Percentiles rank a stretch among this genome's conserved stretches.
phyloP scores from a whole-genome alignment of 2,329 filamentous ascomycete genomes.

The Fusarium agapanthi region DNA sequence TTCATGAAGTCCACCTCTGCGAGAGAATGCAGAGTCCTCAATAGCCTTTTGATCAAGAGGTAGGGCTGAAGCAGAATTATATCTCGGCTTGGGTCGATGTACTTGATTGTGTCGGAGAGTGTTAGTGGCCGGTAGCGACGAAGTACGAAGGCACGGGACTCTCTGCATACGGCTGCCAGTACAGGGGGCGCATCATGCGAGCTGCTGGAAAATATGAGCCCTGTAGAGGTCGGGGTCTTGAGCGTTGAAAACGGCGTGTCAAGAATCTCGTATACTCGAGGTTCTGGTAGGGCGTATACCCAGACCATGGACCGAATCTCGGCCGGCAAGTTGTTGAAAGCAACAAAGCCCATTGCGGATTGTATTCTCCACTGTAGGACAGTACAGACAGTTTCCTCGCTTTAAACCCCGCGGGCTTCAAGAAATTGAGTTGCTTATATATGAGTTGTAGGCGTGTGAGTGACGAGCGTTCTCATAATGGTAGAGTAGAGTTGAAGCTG shows the following conservation, averaged over 20 bases:
- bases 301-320: conserved; percentile 35
- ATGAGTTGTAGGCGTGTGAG: background rate
- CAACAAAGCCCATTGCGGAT: conserved; percentile 16
- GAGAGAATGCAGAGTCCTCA: conserved; percentile 29
- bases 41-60: conserved; percentile 24
- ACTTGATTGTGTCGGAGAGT: conserved; percentile 26
- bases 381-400: background rate
- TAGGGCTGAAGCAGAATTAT: conserved; percentile 31
- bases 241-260: conserved; percentile 30
- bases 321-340: conserved; percentile 23
- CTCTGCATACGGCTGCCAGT: conserved; percentile 19
- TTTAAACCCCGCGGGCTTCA: background rate
- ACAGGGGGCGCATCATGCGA: conserved; percentile 24
- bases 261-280: conserved; percentile 34
- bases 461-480: background rate
- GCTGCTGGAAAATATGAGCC: conserved; percentile 31
- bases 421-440: background rate
- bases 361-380: background rate
- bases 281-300: conserved; percentile 27
- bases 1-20: conserved; percentile 26
- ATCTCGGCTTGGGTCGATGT: conserved; percentile 26
- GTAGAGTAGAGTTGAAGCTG: background rate
- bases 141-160: conserved; percentile 23
- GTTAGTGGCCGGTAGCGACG: conserved; percentile 17
- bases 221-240: conserved; percentile 26